Conservation (phyloP, 345 rosid species). For the Boechera divaricarpa region DNA sequence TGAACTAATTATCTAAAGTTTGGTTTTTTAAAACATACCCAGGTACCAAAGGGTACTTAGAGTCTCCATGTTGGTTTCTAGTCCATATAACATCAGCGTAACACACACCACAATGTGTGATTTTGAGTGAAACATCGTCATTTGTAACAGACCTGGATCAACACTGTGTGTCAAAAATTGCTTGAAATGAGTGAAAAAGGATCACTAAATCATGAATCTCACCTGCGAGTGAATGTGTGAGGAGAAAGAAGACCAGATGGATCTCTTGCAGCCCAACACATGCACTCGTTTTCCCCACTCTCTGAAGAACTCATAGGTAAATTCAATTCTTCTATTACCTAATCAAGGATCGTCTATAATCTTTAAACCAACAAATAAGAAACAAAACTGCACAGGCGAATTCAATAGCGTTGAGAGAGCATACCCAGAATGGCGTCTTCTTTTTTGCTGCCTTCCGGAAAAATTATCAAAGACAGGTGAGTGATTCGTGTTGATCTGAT, state of each 20-base stretch:
- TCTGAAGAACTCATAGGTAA: conserved; percentile 44
- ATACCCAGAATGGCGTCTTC: not conserved
- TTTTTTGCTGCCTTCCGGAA: conserved; percentile 1
- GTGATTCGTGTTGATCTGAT: not conserved
- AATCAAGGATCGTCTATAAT: conserved; percentile 1
- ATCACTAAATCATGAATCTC: not conserved
- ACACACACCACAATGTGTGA: conserved; percentile 93
- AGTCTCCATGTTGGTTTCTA: conserved; percentile 60
- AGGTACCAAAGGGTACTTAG: conserved; percentile 87
- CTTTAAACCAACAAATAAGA: not conserved
- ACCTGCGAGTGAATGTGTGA: conserved; percentile 72
- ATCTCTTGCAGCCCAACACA: conserved; percentile 77
- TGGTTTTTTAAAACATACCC: conserved; percentile 57
- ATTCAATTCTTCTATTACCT: conserved; percentile 14
- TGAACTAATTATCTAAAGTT: conserved; percentile 22
- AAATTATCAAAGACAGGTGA: not conserved
- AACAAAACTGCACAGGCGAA: not conserved
- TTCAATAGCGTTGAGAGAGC: not conserved
- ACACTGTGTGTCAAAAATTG: not conserved
- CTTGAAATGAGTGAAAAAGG: not conserved
- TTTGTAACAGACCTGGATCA: conserved; percentile 58
- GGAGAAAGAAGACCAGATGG: conserved; percentile 74
- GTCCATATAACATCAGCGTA: conserved; percentile 86
- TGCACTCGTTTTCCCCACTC: conserved; percentile 52
- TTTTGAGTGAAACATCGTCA: conserved; percentile 74